Evolutionary conservation across 73 alveolate species (phyloP), one percentile per base, ranked within the genome.

Genomic region (Uronychia binucleata): DNA sequence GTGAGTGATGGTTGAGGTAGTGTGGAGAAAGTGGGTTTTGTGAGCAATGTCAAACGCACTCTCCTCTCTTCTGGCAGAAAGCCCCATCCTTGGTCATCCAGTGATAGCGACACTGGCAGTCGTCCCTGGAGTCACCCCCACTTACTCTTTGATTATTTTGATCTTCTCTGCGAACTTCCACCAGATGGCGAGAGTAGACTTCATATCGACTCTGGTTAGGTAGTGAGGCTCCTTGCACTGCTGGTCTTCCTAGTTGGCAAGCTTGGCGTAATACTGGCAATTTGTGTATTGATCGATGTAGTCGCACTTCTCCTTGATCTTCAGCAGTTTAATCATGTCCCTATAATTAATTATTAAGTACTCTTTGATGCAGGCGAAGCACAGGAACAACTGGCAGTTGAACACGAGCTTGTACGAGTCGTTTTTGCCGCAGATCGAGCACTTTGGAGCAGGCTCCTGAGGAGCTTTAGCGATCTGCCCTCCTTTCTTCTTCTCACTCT

Each of bases 1-100:
- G 67, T 46, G 67, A 46, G 67, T 46, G 67, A 46, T 46, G 67
- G 67, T 46, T 46, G 67, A 46, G 67, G 67, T 46, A 46, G 67
- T 46, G 67, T 46, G 67, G 67, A 46, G 67, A 19, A n/a, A n/a
- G n/a, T n/a, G n/a, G n/a, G n/a, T n/a, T n/a, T n/a, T n/a, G n/a
- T n/a, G n/a, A n/a, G n/a, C n/a, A n/a, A n/a, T n/a, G n/a, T n/a
- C n/a, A n/a, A n/a, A n/a, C n/a, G n/a, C n/a, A n/a, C n/a, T n/a
- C n/a, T n/a, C n/a, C n/a, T n/a, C n/a, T n/a, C n/a, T n/a, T n/a
- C n/a, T n/a, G n/a, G n/a, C n/a, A n/a, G n/a, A n/a, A n/a, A n/a
- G n/a, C n/a, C n/a, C n/a, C n/a, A n/a, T n/a, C n/a, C n/a, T n/a
- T n/a, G n/a, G n/a, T n/a, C n/a, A n/a, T n/a, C n/a, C n/a, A n/a